Evolutionary conservation across 257 asterid genomes (phyloP).

Genomic region (Primulina tabacum): DNA sequence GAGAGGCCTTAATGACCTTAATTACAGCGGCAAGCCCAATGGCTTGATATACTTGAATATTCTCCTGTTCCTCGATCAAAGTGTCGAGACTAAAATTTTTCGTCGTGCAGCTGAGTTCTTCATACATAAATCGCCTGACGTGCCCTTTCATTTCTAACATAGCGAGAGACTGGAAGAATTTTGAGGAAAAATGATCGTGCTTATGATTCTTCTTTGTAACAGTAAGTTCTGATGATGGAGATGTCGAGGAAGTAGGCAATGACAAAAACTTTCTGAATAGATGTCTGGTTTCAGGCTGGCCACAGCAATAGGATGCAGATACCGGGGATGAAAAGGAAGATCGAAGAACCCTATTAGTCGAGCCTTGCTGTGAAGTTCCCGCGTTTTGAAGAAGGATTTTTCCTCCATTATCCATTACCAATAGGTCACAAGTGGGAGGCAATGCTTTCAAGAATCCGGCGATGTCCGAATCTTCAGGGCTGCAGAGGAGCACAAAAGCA

Average conservation of each 20-base stretch:
- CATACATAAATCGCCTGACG: slow-evolving; percentile 36
- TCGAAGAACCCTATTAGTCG: slow-evolving; percentile 32
- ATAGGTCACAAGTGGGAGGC: slow-evolving; percentile 82
- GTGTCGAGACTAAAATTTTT: slow-evolving; percentile 35
- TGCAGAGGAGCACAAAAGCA: slow-evolving; percentile 28
- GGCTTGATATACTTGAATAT: slow-evolving; percentile 54
- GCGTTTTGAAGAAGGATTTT: slow-evolving; percentile 46
- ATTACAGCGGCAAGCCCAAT: slow-evolving; percentile 53
- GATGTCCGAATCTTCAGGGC: slow-evolving; percentile 38
- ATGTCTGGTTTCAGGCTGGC: slow-evolving; percentile 25
- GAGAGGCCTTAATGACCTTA: slow-evolving; percentile 45
- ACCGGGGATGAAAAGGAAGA: slow-evolving; percentile 42
- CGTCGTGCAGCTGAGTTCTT: slow-evolving; percentile 50
- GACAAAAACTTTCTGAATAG: slow-evolving; percentile 51
- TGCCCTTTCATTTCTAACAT: slow-evolving; percentile 36
- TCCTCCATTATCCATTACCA: slow-evolving; percentile 60
- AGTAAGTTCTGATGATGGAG: slow-evolving; percentile 35
- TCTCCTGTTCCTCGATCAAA: slow-evolving; percentile 57
- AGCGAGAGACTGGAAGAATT: slow-evolving; percentile 38
- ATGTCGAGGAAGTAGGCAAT: slow-evolving; percentile 47
- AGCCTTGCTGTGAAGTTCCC: slow-evolving; percentile 78
- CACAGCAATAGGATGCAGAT: slow-evolving; percentile 36
- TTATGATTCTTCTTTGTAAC: slow-evolving; percentile 26
- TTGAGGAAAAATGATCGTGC: slow-evolving; percentile 30
- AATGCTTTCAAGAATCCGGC: slow-evolving; percentile 48